Base-by-base conservation (phyloP, 768 basidiomycete species). In the Lentinula boryana region DNA sequence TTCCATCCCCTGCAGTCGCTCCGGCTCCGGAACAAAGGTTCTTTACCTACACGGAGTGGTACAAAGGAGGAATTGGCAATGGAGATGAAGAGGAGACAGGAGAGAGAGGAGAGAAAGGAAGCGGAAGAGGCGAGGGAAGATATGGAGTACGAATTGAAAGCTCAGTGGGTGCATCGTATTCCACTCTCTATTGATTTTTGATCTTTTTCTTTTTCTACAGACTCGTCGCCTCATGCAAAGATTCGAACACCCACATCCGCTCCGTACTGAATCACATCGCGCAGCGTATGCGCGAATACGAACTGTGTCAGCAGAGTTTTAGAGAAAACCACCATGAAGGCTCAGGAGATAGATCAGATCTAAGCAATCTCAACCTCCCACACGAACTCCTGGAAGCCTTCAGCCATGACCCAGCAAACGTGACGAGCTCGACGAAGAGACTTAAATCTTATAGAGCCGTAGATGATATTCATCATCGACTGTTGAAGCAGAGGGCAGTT, bases 401-500 rank as follows among this genome's bases (percentile, higher is more conserved):
- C 66, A 82, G 80, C 40, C 88, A 89, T 62, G 90, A 93, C 68
- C 90, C 90, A 52, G 83, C 88, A 2, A 84, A 86, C n/a, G 84
- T 91, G 18, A 88, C 84, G 2, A 80, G 87, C 16, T 73, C 80
- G 5, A 89, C 89, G 0, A 81, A 85, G 51, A 77, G 81, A 46
- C 76, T 80, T 32, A 76, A 74, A 55, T 83, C 89, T 9, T 92
- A 87, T 86, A 77, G 80, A 62, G 88, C 86, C 1, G 87, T 91
- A 15, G 90, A 93, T 61, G 88, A 93, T 61, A 88, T 91, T 58
- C 78, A 89, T 66, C 67, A 77, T 31, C 84, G 88, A 44, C 74
- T 91, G 18, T 60, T 74, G 23, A 81, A 81, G 35, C 90, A 93
- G 68, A 84, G 84, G 38, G 75, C 81, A 54, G 74, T 79, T 32